Conservation (phyloP, 2,329 filamentous ascomycete genomes). For the Calonectria hawksworthii region DNA sequence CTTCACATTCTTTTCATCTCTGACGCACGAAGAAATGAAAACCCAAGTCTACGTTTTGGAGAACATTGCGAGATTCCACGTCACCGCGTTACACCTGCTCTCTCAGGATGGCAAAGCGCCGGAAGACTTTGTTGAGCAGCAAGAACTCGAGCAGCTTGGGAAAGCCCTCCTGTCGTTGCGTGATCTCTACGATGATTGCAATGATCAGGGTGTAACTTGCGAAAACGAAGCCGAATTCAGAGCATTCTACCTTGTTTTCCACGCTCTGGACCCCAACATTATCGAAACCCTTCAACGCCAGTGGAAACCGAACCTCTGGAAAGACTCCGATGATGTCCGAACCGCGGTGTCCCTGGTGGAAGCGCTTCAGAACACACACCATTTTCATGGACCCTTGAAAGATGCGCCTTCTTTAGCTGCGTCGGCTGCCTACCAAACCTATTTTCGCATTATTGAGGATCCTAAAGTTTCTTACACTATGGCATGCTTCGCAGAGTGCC, state of each 20-base stretch:
- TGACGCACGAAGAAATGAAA: conserved; percentile 69
- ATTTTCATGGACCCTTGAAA: conserved; percentile 69
- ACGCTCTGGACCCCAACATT: conserved; percentile 71
- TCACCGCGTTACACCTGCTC: conserved; percentile 74
- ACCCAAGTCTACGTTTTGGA: conserved; percentile 75
- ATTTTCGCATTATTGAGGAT: conserved; percentile 72
- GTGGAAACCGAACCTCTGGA: conserved; percentile 70
- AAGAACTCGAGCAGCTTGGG: conserved; percentile 77
- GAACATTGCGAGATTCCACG: conserved; percentile 76
- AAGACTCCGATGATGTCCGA: conserved; percentile 69
- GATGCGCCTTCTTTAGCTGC: conserved; percentile 64
- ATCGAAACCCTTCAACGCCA: conserved; percentile 66
- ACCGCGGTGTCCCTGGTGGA: conserved; percentile 73
- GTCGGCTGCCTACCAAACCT: conserved; percentile 65
- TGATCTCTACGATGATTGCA: conserved; percentile 76
- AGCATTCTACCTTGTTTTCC: conserved; percentile 75
- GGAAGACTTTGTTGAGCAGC: conserved; percentile 75
- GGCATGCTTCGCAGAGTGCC: conserved; percentile 78
- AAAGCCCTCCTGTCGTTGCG: conserved; percentile 76
- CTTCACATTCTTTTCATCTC: conserved; percentile 76
- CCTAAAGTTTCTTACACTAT: conserved; percentile 75
- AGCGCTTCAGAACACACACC: conserved; percentile 70
- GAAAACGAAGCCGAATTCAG: conserved; percentile 76
- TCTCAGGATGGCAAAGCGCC: conserved; percentile 68
- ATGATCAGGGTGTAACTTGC: conserved; percentile 68